Conservation (phyloP, 2,329 filamentous ascomycete genomes). For the Clarireedia homoeocarpa region DNA sequence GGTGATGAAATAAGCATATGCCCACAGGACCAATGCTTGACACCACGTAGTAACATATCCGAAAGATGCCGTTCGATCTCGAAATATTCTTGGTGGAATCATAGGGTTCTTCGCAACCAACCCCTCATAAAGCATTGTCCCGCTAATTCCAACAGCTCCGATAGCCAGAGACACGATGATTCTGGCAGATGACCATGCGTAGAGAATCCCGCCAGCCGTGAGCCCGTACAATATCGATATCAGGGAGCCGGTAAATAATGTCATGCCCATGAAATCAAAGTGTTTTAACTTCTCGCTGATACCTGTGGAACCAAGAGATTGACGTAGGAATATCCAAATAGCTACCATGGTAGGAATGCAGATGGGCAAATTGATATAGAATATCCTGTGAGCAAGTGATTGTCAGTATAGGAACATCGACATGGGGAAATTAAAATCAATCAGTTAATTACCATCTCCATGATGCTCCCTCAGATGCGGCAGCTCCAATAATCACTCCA, state of each 20-base stretch:
- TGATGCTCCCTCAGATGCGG: conserved; percentile 6
- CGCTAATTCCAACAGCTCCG: conserved; percentile 40
- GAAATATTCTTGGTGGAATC: conserved; percentile 33
- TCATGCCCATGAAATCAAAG: conserved; percentile 55
- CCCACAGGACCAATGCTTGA: conserved; percentile 13
- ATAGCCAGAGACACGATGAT: conserved; percentile 52
- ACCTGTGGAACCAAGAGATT: not conserved
- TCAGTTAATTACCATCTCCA: conserved; percentile 12
- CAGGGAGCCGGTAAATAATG: not conserved
- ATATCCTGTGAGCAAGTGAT: not conserved
- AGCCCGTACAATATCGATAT: conserved; percentile 44
- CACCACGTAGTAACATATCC: conserved; percentile 26
- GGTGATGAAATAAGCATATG: conserved; percentile 15
- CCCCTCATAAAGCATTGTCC: conserved; percentile 45
- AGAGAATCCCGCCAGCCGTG: conserved; percentile 56
- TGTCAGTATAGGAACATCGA: not conserved
- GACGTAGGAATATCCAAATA: conserved; percentile 10
- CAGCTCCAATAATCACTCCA: conserved; percentile 14
- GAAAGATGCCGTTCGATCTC: conserved; percentile 35
- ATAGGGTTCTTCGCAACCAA: conserved; percentile 19
- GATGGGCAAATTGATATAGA: conserved; percentile 15
- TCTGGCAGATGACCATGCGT: conserved; percentile 51
- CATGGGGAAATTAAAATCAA: not conserved
- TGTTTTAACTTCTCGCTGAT: conserved; percentile 31
- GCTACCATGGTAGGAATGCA: conserved; percentile 9